Conservation (phyloP, 2,329 filamentous ascomycete species). For the Paramyrothecium sp. region DNA sequence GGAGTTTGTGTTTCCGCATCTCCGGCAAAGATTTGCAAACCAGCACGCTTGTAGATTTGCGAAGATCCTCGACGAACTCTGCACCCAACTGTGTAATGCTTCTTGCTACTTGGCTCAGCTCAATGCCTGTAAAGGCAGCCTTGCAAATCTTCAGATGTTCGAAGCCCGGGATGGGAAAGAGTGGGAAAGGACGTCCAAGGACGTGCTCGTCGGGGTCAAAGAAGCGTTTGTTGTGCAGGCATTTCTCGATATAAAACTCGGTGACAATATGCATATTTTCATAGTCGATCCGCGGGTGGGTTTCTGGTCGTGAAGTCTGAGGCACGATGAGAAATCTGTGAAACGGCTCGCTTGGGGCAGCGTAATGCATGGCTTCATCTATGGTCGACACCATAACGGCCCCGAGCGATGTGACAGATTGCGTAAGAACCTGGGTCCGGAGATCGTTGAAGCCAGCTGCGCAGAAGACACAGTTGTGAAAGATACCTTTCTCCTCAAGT, state of each 20-base stretch:
- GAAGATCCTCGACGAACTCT: constrained; percentile 76
- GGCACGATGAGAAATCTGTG: constrained; percentile 55
- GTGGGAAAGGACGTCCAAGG: constrained; percentile 73
- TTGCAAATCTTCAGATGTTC: constrained; percentile 70
- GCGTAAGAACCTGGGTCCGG: constrained; percentile 46
- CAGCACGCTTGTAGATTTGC: constrained; percentile 69
- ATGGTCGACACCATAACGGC: constrained; percentile 43
- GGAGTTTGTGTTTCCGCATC: constrained; percentile 72
- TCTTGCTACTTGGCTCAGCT: constrained; percentile 81
- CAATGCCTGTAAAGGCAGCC: constrained; percentile 79
- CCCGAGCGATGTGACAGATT: constrained; percentile 46
- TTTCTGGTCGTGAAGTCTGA: constrained; percentile 45
- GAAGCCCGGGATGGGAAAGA: constrained; percentile 70
- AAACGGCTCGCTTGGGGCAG: constrained; percentile 22
- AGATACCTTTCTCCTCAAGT: constrained; percentile 37
- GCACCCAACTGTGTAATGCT: constrained; percentile 75
- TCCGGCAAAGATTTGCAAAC: constrained; percentile 62
- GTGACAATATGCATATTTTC: constrained; percentile 60
- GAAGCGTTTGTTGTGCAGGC: constrained; percentile 73
- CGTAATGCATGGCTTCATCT: constrained; percentile 33
- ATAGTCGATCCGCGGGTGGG: constrained; percentile 36
- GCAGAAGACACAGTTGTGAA: constrained; percentile 56
- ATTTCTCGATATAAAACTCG: constrained; percentile 91
- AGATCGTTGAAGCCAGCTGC: constrained; percentile 57
- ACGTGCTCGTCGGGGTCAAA: constrained; percentile 68